These are phyloP conservation scores for Hygrophila difformis DNA, from an alignment of 257 asterid species.

Conservation along the genomic window DNA sequence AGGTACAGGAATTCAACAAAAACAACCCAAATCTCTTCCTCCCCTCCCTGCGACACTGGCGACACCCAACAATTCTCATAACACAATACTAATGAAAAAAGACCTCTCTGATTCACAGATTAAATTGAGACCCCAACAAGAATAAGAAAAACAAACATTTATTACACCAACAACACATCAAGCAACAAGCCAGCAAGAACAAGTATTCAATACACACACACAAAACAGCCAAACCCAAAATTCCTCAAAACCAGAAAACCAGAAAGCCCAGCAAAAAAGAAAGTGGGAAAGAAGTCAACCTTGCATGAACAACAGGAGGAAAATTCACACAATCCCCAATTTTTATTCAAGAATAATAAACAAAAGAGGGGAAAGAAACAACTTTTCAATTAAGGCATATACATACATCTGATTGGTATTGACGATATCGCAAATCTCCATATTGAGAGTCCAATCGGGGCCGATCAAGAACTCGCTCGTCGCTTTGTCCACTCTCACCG, in stretches of 20 bases:
- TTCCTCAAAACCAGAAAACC: not conserved
- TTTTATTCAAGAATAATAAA: conserved; percentile 14
- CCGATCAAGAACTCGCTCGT: conserved; percentile 92
- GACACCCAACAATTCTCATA: conserved; percentile 11
- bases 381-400: not conserved
- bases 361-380: conserved; percentile 25
- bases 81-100: not conserved
- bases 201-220: too few relatives aligned
- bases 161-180: not conserved
- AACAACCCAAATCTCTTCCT: not conserved
- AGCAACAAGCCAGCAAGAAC: not conserved
- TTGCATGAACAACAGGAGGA: conserved; percentile 18
- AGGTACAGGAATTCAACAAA: not conserved
- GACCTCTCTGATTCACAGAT: conserved; percentile 1
- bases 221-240: conserved; percentile 6
- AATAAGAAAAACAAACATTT: not conserved
- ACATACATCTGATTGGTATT: conserved; percentile 67
- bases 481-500: conserved; percentile 77
- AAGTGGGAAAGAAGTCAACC: conserved; percentile 29
- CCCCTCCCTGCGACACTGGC: too few relatives aligned
- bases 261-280: conserved; percentile 15
- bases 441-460: conserved; percentile 92
- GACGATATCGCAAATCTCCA: conserved; percentile 76
- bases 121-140: conserved; percentile 11
- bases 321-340: not conserved